These are phyloP conservation scores for Flaveria robusta DNA, from an alignment of 129 eudicot genomes.

Conservation along the genomic window DNA sequence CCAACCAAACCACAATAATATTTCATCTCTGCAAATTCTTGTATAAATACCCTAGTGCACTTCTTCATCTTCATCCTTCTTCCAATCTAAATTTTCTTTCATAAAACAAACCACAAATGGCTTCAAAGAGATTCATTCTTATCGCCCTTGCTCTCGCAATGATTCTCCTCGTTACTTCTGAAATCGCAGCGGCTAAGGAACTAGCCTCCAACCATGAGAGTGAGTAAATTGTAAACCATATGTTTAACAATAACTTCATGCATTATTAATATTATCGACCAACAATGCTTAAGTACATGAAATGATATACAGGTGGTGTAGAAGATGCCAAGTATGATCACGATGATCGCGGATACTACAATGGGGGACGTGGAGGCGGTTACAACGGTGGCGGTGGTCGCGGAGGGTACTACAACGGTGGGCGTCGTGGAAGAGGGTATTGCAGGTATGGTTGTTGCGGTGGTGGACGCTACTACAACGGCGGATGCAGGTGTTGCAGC, in stretches of 20 bases:
- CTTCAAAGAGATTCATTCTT: constrained; percentile 8
- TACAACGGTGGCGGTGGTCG: background rate
- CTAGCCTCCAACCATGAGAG: constrained; percentile 11
- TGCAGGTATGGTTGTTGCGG: constrained; percentile 39
- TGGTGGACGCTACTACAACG: constrained; percentile 21
- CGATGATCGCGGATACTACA: background rate
- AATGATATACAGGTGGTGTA: background rate
- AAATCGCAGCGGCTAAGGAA: constrained; percentile 11
- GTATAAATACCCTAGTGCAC: background rate
- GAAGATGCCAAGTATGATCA: constrained; percentile 10
- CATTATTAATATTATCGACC: background rate
- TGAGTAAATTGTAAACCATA: background rate
- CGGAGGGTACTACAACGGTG: constrained; percentile 3
- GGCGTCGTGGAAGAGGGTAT: constrained; percentile 23
- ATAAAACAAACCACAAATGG: background rate
- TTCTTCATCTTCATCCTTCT: constrained; percentile 3
- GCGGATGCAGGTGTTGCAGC: constrained; percentile 38
- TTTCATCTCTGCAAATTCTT: background rate
- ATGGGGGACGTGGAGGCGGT: constrained; percentile 8
- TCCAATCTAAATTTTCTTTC: background rate
- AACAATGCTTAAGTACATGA: background rate
- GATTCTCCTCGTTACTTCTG: constrained; percentile 6
- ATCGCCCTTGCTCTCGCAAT: constrained; percentile 7
- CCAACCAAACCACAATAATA: constrained; percentile 26
- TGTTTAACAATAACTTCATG: background rate